A percentile compares a stretch with the other conserved stretches of the same genome.
These are phyloP conservation scores for Bimuria novae-zelandiae DNA, from an alignment of 2,329 filamentous ascomycete genomes.

Conservation along the genomic window DNA sequence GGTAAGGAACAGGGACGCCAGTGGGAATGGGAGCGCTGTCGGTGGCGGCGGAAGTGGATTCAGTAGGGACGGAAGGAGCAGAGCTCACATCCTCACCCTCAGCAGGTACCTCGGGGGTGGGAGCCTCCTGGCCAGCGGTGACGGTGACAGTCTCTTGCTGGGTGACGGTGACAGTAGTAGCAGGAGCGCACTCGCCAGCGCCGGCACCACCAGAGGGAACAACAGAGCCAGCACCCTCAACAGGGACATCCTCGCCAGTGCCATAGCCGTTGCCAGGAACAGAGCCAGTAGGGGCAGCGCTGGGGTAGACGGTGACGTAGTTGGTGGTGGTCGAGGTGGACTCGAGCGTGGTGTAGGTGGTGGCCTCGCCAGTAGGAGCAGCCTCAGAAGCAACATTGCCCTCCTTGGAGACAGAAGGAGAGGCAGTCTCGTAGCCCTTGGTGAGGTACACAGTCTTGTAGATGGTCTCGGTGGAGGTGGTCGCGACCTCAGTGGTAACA, in stretches of 20 bases:
- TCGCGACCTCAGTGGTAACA: constrained; percentile 45
- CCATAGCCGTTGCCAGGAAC: constrained; percentile 12
- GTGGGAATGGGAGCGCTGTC: constrained; percentile 18
- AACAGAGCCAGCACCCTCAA: constrained; percentile 19
- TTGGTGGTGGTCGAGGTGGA: constrained; percentile 43
- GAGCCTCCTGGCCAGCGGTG: constrained; percentile 16
- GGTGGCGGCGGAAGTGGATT: constrained; percentile 10
- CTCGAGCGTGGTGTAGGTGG: constrained; percentile 35
- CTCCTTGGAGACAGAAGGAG: constrained; percentile 5
- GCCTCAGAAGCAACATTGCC: not conserved
- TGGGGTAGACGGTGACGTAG: constrained; percentile 41
- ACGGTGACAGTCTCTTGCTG: constrained; percentile 46
- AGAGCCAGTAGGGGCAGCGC: constrained; percentile 9
- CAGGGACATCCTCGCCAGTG: constrained; percentile 20
- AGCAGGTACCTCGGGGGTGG: constrained; percentile 15
- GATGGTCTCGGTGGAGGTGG: constrained; percentile 38
- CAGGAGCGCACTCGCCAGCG: constrained; percentile 35
- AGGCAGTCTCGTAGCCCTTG: not conserved
- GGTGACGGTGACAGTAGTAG: constrained; percentile 45
- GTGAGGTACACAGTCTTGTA: constrained; percentile 38
- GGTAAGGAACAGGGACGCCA: constrained; percentile 28
- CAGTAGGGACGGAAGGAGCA: constrained; percentile 9
- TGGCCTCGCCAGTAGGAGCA: constrained; percentile 9
- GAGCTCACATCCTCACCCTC: constrained; percentile 7
- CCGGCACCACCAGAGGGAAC: constrained; percentile 17